Percentiles rank a stretch among this genome's conserved stretches.
These are phyloP conservation scores for Penicillium cosmopolitanum DNA, from an alignment of 495 filamentous ascomycete species.

Conservation along the genomic window DNA sequence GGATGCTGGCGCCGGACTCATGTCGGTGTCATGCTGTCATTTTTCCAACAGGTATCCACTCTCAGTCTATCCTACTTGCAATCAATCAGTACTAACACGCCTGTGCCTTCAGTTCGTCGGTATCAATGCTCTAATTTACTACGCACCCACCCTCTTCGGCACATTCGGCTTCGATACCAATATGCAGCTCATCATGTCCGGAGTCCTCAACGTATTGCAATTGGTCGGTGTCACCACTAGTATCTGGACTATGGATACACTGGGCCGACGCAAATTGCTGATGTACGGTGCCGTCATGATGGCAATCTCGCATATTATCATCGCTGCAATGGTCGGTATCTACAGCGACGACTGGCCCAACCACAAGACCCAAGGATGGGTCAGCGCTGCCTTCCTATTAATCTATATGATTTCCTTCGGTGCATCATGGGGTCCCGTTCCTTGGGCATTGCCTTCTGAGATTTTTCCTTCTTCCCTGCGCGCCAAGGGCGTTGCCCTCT, in stretches of 20 bases:
- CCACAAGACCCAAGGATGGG: slow-evolving; percentile 52
- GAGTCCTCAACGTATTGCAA: slow-evolving; percentile 60
- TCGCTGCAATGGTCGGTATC: slow-evolving; percentile 50
- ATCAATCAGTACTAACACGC: too few species aligned
- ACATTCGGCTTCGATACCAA: slow-evolving; percentile 58
- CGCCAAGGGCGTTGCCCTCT: slow-evolving; percentile 56
- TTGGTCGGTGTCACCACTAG: slow-evolving; percentile 51
- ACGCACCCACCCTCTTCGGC: slow-evolving; percentile 59
- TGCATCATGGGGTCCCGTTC: slow-evolving; percentile 50
- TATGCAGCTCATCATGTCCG: slow-evolving; percentile 63
- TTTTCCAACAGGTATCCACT: slow-evolving; percentile 54
- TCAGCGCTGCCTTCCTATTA: slow-evolving; percentile 48
- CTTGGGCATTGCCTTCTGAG: slow-evolving; percentile 50
- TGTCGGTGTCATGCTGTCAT: slow-evolving; percentile 56
- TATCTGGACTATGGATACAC: slow-evolving; percentile 53
- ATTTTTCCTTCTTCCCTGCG: slow-evolving; percentile 55
- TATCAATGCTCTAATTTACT: slow-evolving; percentile 59
- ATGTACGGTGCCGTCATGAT: slow-evolving; percentile 50
- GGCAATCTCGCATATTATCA: slow-evolving; percentile 54
- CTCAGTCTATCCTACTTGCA: neutral
- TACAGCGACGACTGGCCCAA: slow-evolving; percentile 48
- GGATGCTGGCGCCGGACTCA: slow-evolving; percentile 60
- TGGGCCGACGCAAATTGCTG: slow-evolving; percentile 51
- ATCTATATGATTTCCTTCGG: slow-evolving; percentile 56
- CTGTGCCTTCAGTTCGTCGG: slow-evolving; percentile 44